Evolutionary conservation across 768 basidiomycete genomes (phyloP), one percentile per base, ranked within the genome.

Genomic region (Termitomyces eurrhizus): DNA sequence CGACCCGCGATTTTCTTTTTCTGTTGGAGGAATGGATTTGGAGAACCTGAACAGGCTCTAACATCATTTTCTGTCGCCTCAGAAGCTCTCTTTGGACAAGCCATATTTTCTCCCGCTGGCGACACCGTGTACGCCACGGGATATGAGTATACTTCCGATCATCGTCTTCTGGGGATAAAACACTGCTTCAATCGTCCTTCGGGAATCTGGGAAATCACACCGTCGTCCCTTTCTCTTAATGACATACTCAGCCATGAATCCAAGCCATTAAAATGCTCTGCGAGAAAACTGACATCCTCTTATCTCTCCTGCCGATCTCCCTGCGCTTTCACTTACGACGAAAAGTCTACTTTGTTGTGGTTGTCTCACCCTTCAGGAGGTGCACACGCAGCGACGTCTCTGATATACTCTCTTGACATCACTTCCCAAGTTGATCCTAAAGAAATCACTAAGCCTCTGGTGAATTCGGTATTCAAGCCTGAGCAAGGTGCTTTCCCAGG

Each of bases 251-350:
- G 9, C 18, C 42, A 51, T 51, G 59, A 61, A 18, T 39, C 50
- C 52, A 53, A 39, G 52, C 41, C 54, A 1, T 56, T 63, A 44
- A 37, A 61, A 39, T 72, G 63, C 32, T 63, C 64, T 57, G 71
- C 61, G 1, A 67, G 68, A 48, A 83, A 79, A 61, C 67, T 87
- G 32, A 85, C 81, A 0, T 67, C 74, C 0, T 58, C 74, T 0
- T 69, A 79, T 29, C 66, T 79, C 0, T 83, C 84, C 2, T 82
- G 80, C 60, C 84, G 88, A 13, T 88, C 87, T 1, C 85, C 89
- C 0, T 83, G 86, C 8, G 67, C 84, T 41, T 63, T 80, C 18
- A 65, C 63, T 1, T 61, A 70, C 14, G 56, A 66, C 2, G 60
- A 62, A 0, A 64, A 68, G 29, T 65, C 66, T 0, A 66, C 65